phyloP scores from a whole-genome alignment of 805 yeast species.

The Candida boleticola region DNA sequence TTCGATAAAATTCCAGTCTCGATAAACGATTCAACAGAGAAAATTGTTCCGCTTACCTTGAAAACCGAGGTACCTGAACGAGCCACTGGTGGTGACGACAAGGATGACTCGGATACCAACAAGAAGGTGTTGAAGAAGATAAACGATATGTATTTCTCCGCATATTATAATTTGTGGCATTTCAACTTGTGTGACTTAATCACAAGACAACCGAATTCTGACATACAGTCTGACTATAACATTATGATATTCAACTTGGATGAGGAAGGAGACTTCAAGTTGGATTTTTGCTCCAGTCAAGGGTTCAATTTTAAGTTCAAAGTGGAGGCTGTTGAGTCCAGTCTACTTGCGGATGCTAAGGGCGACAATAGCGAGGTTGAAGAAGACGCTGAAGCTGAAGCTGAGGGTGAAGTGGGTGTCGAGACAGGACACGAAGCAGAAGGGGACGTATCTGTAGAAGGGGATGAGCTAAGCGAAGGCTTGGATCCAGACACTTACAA shows the following conservation, averaged over 20 bases:
- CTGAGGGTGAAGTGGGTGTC: background rate
- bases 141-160: slow-evolving; percentile 59
- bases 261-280: slow-evolving; percentile 45
- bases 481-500: too few relatives aligned
- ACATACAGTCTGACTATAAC: slow-evolving; percentile 33
- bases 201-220: slow-evolving; percentile 10
- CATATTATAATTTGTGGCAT: slow-evolving; percentile 77
- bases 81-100: background rate
- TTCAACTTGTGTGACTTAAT: slow-evolving; percentile 62
- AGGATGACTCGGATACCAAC: slow-evolving; percentile 14
- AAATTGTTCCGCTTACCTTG: slow-evolving; percentile 41
- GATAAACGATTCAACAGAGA: slow-evolving; percentile 33
- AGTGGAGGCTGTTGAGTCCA: too few relatives aligned
- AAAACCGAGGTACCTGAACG: slow-evolving; percentile 10
- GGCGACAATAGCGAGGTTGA: background rate
- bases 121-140: slow-evolving; percentile 45
- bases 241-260: slow-evolving; percentile 41
- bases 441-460: slow-evolving; percentile 6
- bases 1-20: slow-evolving; percentile 63
- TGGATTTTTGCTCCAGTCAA: slow-evolving; percentile 48
- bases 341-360: slow-evolving; percentile 5
- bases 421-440: background rate
- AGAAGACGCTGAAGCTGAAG: background rate
- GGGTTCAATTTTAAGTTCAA: slow-evolving; percentile 67
- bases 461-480: slow-evolving; percentile 8